These are phyloP conservation scores for Bombardia bombarda DNA, from an alignment of 495 filamentous ascomycete species.

Conservation along the genomic window DNA sequence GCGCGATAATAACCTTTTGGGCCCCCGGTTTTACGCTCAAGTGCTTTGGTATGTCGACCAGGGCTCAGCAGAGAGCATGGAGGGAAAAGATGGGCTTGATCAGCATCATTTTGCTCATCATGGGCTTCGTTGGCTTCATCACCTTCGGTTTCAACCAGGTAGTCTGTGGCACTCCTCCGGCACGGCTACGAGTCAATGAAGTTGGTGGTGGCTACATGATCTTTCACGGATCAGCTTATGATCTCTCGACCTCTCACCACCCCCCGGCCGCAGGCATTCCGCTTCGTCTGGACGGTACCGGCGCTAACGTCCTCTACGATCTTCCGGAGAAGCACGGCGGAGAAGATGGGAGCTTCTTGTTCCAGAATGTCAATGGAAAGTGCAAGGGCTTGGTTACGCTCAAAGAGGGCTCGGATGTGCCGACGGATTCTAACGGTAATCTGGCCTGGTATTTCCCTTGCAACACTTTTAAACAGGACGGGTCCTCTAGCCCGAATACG, in stretches of 20 bases:
- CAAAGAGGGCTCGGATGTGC: slow-evolving; percentile 64
- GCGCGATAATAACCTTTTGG: slow-evolving; percentile 89
- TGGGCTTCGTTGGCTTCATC: slow-evolving; percentile 84
- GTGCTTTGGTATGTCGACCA: slow-evolving; percentile 82
- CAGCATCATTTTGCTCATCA: slow-evolving; percentile 84
- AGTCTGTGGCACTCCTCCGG: slow-evolving; percentile 65
- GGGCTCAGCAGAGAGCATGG: slow-evolving; percentile 89
- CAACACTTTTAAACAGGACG: slow-evolving; percentile 84
- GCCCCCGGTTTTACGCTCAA: slow-evolving; percentile 74
- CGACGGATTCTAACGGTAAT: slow-evolving; percentile 61
- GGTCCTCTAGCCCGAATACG: slow-evolving; percentile 66
- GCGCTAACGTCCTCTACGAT: slow-evolving; percentile 79
- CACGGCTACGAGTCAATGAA: slow-evolving; percentile 71
- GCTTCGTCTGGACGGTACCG: slow-evolving; percentile 26
- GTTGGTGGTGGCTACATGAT: slow-evolving; percentile 84
- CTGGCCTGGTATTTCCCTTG: slow-evolving; percentile 98
- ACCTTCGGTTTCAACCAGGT: slow-evolving; percentile 93
- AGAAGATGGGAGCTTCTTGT: slow-evolving; percentile 89
- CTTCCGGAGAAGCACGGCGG: slow-evolving; percentile 72
- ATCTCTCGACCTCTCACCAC: slow-evolving; percentile 66
- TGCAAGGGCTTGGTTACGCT: slow-evolving; percentile 87
- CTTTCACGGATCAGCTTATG: slow-evolving; percentile 84
- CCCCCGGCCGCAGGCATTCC: slow-evolving; percentile 73
- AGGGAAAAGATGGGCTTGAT: slow-evolving; percentile 97
- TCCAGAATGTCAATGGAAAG: slow-evolving; percentile 96